Conservation (phyloP, 306 rosid genomes). For the Psophocarpus tetragonolobus region DNA sequence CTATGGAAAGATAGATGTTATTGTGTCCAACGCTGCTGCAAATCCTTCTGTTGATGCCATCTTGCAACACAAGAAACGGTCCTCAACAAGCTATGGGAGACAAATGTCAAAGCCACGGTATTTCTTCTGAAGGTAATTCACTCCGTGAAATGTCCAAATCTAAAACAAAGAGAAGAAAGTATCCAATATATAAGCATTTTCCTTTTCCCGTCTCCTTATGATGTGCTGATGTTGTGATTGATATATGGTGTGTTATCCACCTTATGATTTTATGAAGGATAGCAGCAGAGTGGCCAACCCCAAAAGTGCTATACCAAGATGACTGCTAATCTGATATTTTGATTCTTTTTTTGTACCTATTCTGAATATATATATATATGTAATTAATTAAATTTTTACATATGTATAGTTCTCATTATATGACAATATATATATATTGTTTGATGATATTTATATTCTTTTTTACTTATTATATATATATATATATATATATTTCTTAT, state of each 20-base stretch:
- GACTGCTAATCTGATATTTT: too few relatives aligned
- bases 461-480: too few relatives aligned
- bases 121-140: constrained; percentile 74
- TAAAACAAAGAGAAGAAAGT: not conserved
- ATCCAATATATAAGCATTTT: not conserved
- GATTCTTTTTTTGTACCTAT: too few relatives aligned
- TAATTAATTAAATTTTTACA: too few relatives aligned
- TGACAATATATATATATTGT: too few relatives aligned
- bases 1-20: constrained; percentile 81
- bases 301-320: too few relatives aligned
- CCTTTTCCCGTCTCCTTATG: not conserved
- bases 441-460: too few relatives aligned
- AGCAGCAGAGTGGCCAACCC: too few relatives aligned
- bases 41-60: constrained; percentile 75
- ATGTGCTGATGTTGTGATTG: not conserved
- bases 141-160: not conserved
- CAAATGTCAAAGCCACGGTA: constrained; percentile 86
- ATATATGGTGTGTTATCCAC: not conserved
- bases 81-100: constrained; percentile 90
- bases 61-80: constrained; percentile 63
- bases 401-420: too few relatives aligned
- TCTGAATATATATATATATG: too few relatives aligned
- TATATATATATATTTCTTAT: too few relatives aligned
- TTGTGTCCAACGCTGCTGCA: constrained; percentile 88
- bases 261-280: constrained; percentile 50